Evolutionary conservation across 2,329 filamentous ascomycete species (phyloP).

Genomic region (Sphaerulina vaccinii): DNA sequence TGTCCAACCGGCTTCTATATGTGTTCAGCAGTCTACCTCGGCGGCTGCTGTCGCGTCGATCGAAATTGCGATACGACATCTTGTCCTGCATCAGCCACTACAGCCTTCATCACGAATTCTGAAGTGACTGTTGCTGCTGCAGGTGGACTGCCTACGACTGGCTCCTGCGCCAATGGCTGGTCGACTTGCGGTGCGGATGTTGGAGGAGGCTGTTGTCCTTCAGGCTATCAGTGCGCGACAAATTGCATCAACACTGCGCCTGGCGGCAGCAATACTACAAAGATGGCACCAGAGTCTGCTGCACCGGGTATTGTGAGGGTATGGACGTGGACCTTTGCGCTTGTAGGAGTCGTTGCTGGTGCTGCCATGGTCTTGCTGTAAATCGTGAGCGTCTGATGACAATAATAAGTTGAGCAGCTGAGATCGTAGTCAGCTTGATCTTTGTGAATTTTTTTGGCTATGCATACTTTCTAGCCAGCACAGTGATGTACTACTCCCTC

Average conservation of each 20-base stretch:
- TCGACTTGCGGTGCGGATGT: constrained; percentile 64
- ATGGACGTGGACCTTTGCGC: constrained; percentile 35
- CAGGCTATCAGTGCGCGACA: constrained; percentile 68
- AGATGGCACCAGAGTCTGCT: constrained; percentile 42
- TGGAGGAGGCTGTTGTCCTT: constrained; percentile 80
- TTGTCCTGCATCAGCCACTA: constrained; percentile 64
- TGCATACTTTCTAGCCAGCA: too few relatives aligned
- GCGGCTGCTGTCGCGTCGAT: constrained; percentile 85
- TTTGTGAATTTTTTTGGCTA: too few relatives aligned
- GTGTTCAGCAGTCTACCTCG: constrained; percentile 75
- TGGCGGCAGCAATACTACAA: constrained; percentile 56
- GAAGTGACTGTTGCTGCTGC: constrained; percentile 65
- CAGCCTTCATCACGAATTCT: constrained; percentile 63
- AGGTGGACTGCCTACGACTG: constrained; percentile 31
- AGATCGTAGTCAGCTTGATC: too few relatives aligned
- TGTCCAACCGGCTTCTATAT: constrained; percentile 93
- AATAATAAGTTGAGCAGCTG: too few relatives aligned
- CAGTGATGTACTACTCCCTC: too few relatives aligned
- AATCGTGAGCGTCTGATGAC: too few relatives aligned
- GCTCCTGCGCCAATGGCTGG: constrained; percentile 76
- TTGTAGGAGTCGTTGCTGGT: constrained; percentile 35
- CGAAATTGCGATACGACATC: constrained; percentile 79
- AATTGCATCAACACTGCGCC: constrained; percentile 64
- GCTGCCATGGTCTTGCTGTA: constrained; percentile 43
- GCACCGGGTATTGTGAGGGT: constrained; percentile 26